phyloP scores from a whole-genome alignment of 345 rosid genomes.

The Clausena lansium region DNA sequence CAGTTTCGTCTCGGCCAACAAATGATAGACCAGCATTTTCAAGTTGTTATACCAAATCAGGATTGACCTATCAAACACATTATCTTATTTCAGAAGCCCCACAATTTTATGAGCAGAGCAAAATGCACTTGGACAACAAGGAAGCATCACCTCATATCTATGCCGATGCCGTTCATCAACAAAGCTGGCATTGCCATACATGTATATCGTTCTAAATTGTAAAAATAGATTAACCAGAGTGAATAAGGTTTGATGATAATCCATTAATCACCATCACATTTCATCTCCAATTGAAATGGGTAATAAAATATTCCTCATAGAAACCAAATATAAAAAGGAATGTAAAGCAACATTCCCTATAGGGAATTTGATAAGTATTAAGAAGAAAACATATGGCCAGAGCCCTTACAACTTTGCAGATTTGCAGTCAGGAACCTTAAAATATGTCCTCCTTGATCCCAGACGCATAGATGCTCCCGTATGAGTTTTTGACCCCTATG shows the following conservation, averaged over 20 bases:
- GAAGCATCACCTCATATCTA: slow-evolving; percentile 65
- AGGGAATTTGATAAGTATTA: background rate
- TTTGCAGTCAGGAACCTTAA: slow-evolving; percentile 60
- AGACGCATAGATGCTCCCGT: slow-evolving; percentile 89
- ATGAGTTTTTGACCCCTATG: slow-evolving; percentile 75
- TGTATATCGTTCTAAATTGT: slow-evolving; percentile 20
- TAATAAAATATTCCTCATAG: background rate
- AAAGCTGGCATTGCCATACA: slow-evolving; percentile 62
- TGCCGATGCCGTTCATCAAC: slow-evolving; percentile 84
- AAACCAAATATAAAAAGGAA: background rate
- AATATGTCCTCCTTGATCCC: slow-evolving; percentile 76
- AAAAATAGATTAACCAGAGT: slow-evolving; percentile 1
- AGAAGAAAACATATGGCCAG: background rate
- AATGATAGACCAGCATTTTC: slow-evolving; percentile 72
- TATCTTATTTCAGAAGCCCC: slow-evolving; percentile 4
- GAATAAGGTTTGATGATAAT: background rate
- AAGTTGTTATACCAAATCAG: slow-evolving; percentile 57
- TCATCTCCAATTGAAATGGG: background rate
- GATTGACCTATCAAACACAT: slow-evolving; percentile 55
- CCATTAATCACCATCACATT: background rate
- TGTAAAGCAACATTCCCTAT: background rate
- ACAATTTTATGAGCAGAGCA: background rate
- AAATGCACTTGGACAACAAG: background rate
- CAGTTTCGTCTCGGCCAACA: slow-evolving; percentile 79
- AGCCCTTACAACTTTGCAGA: slow-evolving; percentile 67